Evolutionary conservation across 2,329 filamentous ascomycete genomes (phyloP).

Genomic region (Aspergillus novoparasiticus): DNA sequence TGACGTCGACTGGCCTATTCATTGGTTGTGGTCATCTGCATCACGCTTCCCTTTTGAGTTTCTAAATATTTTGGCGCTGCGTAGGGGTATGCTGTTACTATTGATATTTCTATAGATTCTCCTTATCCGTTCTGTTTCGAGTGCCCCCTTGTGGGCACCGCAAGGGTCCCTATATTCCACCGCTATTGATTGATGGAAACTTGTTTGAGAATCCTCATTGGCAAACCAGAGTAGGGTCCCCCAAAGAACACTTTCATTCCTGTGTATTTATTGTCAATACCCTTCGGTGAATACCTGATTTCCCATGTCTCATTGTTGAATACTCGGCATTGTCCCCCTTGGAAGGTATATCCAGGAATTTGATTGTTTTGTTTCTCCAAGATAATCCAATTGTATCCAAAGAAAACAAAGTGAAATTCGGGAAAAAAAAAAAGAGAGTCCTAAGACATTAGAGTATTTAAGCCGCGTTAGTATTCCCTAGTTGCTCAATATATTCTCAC

Average conservation of each 20-base stretch:
- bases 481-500: background rate
- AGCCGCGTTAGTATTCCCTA: background rate
- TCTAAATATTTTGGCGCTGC: slow-evolving; percentile 17
- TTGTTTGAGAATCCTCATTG: background rate
- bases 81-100: slow-evolving; percentile 10
- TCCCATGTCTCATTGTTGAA: background rate
- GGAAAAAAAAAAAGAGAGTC: background rate
- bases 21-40: slow-evolving; percentile 20
- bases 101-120: slow-evolving; percentile 11
- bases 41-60: slow-evolving; percentile 2
- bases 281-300: slow-evolving; percentile 1
- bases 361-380: background rate
- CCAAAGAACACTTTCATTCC: background rate
- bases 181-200: background rate
- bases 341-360: background rate
- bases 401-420: background rate
- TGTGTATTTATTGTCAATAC: background rate
- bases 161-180: background rate
- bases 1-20: slow-evolving; percentile 3
- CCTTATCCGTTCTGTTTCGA: slow-evolving; percentile 6
- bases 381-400: background rate
- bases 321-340: background rate
- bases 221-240: background rate
- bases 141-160: slow-evolving; percentile 5
- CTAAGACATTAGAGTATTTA: background rate